Evolutionary conservation across 2,329 filamentous ascomycete species (phyloP).

Genomic region (Didymella exigua): DNA sequence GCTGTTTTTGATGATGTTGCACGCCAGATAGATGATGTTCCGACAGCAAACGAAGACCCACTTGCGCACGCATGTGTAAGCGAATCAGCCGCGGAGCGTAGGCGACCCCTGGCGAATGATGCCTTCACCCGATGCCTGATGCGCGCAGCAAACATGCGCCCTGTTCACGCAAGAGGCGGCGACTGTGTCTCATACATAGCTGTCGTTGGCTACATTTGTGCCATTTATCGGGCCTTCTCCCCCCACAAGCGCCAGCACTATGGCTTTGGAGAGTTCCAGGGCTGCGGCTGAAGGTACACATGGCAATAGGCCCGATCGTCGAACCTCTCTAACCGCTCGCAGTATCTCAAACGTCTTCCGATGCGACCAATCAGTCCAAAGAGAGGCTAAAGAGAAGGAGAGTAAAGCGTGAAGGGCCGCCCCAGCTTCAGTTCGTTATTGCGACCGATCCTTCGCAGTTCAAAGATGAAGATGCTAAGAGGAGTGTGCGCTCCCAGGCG

Average conservation of each 20-base stretch:
- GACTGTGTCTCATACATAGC: neutral
- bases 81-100: slow-evolving; percentile 2
- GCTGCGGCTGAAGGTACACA: slow-evolving; percentile 8
- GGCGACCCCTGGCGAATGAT: slow-evolving; percentile 2
- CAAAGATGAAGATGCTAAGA: slow-evolving; percentile 33
- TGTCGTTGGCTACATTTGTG: neutral
- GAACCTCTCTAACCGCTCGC: neutral
- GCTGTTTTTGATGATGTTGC: neutral
- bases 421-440: slow-evolving; percentile 40
- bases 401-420: slow-evolving; percentile 33
- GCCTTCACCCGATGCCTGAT: slow-evolving; percentile 1
- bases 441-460: slow-evolving; percentile 40
- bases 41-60: neutral
- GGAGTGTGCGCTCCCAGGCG: slow-evolving; percentile 42
- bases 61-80: neutral
- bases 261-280: slow-evolving; percentile 3
- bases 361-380: slow-evolving; percentile 3
- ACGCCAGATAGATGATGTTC: neutral
- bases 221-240: neutral
- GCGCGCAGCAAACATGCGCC: slow-evolving; percentile 6
- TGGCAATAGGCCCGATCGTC: slow-evolving; percentile 1
- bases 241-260: slow-evolving; percentile 1
- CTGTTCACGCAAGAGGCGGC: neutral
- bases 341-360: neutral
- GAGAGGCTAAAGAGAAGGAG: slow-evolving; percentile 19